Evolutionary conservation across 1,284 basidiomycete genomes (phyloP).

Genomic region (Ceratorhiza oryzae-sativae): DNA sequence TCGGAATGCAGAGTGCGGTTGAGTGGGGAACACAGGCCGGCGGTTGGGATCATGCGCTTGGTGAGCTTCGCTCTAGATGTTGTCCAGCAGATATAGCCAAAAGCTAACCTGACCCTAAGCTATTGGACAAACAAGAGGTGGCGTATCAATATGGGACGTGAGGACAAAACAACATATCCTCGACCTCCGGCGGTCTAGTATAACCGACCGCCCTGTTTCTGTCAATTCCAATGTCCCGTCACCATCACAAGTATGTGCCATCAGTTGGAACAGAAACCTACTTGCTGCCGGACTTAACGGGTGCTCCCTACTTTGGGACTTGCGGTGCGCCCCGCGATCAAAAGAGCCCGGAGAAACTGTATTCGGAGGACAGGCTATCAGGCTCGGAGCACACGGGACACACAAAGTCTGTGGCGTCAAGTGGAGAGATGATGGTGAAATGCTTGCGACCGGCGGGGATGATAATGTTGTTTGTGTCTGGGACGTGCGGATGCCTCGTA

Average conservation of each 20-base stretch:
- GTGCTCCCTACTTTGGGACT: conserved; percentile 29
- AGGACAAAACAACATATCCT: conserved; percentile 12
- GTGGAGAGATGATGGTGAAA: conserved; percentile 84
- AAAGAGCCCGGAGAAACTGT: background rate
- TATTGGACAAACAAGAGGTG: conserved; percentile 29
- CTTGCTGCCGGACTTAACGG: conserved; percentile 70
- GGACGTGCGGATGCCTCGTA: conserved; percentile 72
- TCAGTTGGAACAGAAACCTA: conserved; percentile 87
- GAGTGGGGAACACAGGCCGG: conserved; percentile 29
- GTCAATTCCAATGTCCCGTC: background rate
- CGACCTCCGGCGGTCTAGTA: background rate
- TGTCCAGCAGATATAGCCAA: background rate
- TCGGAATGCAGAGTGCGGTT: conserved; percentile 26
- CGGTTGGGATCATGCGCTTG: conserved; percentile 29
- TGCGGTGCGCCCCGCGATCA: background rate
- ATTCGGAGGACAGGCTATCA: background rate
- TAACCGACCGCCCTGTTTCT: background rate
- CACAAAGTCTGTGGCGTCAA: conserved; percentile 88
- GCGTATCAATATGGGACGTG: conserved; percentile 14
- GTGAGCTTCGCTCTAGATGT: background rate
- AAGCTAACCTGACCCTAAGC: conserved; percentile 3
- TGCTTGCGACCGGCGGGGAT: conserved; percentile 92
- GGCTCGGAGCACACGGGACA: conserved; percentile 44
- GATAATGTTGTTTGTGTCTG: conserved; percentile 97
- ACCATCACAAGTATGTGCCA: conserved; percentile 71